These are phyloP conservation scores for Monilinia fructigena DNA, from an alignment of 2,329 filamentous ascomycete species.

Conservation along the genomic window DNA sequence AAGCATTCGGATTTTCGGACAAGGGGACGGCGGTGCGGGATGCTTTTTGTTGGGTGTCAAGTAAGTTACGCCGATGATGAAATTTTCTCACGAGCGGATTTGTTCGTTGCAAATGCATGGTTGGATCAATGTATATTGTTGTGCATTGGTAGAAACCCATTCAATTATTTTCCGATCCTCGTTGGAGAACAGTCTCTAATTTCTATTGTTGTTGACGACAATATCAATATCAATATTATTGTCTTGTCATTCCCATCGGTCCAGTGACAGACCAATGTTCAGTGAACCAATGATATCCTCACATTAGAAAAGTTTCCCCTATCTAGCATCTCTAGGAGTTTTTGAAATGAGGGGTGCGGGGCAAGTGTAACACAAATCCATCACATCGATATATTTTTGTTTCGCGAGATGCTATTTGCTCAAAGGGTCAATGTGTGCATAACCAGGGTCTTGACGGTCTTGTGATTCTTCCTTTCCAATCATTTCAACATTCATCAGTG, in stretches of 20 bases:
- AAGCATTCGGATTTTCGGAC: not conserved
- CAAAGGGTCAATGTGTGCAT: not conserved
- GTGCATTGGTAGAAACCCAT: not conserved
- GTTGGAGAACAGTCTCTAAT: not conserved
- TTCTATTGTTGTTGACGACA: not conserved
- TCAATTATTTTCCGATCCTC: not conserved
- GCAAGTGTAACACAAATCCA: slow-evolving; percentile 3
- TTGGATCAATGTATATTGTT: not conserved
- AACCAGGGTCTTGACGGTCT: not conserved
- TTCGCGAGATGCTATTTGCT: not conserved
- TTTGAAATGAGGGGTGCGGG: not conserved
- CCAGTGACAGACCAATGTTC: slow-evolving; percentile 13
- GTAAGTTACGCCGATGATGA: not conserved
- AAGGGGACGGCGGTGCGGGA: not conserved
- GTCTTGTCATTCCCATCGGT: slow-evolving; percentile 5
- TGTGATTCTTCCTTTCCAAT: slow-evolving; percentile 10
- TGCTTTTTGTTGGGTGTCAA: not conserved
- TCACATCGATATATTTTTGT: not conserved
- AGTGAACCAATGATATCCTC: not conserved
- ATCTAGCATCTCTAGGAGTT: not conserved
- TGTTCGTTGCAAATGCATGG: not conserved
- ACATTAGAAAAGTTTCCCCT: not conserved
- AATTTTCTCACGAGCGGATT: not conserved
- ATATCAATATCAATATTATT: not conserved
- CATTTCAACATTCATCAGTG: not conserved